Conservation (phyloP, 139 green algal species). For the Picochlorum sp. region DNA sequence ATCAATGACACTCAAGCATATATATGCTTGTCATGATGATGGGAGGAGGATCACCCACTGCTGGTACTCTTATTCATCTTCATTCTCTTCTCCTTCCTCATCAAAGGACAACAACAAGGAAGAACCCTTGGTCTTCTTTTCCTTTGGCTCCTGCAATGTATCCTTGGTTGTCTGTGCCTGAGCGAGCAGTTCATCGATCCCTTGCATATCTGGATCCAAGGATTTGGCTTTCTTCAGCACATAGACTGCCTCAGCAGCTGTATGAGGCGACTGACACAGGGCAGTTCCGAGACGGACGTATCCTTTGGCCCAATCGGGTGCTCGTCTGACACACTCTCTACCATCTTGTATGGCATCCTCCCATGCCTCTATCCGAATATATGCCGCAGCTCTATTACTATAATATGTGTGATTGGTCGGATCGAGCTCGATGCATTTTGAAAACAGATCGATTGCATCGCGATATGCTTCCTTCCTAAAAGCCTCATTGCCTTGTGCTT, state of each 20-base stretch:
- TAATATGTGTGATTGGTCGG: slow-evolving; percentile 61
- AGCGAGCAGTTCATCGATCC: neutral
- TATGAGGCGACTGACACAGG: slow-evolving; percentile 16
- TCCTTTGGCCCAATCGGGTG: slow-evolving; percentile 44
- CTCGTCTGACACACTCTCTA: slow-evolving; percentile 18
- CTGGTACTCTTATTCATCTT: too few species aligned
- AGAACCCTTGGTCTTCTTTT: too few species aligned
- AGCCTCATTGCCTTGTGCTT: slow-evolving; percentile 63
- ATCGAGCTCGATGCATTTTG: slow-evolving; percentile 65
- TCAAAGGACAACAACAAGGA: too few species aligned
- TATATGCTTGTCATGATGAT: too few species aligned
- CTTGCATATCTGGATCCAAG: neutral
- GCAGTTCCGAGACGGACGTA: slow-evolving; percentile 34
- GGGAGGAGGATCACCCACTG: too few species aligned
- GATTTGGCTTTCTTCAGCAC: neutral
- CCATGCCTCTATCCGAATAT: slow-evolving; percentile 37
- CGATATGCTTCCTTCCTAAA: slow-evolving; percentile 48
- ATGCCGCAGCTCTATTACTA: slow-evolving; percentile 69
- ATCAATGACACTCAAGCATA: too few species aligned
- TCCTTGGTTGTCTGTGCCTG: neutral
- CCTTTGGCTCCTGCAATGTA: neutral
- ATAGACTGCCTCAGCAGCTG: neutral
- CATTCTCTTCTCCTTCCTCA: too few species aligned
- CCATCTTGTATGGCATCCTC: slow-evolving; percentile 51
- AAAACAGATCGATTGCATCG: slow-evolving; percentile 54